Conservation (phyloP, 148 eudicot genomes). For the Spergularia bocconei region DNA sequence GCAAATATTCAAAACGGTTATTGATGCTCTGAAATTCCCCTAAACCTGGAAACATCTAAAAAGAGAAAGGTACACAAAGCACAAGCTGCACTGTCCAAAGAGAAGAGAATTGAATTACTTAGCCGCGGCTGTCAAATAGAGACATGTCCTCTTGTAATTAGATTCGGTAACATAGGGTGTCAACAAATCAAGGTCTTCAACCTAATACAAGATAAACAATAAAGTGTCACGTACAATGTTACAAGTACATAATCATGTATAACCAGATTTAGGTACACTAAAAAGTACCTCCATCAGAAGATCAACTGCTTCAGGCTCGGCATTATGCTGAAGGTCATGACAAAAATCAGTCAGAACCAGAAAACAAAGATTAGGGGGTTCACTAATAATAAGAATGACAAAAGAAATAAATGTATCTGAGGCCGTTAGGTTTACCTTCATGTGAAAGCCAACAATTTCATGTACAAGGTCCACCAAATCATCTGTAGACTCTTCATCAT, state of each 20-base stretch:
- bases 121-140: conserved; percentile 74
- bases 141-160: conserved; percentile 75
- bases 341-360: conserved; percentile 1
- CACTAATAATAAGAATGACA: not conserved
- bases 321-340: conserved; percentile 78
- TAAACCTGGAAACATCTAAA: not conserved
- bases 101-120: conserved; percentile 47
- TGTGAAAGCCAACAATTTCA: conserved; percentile 83
- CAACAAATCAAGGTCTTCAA: conserved; percentile 78
- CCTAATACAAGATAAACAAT: conserved; percentile 36
- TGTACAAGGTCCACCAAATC: conserved; percentile 77
- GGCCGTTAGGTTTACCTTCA: conserved; percentile 57
- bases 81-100: not conserved
- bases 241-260: not conserved
- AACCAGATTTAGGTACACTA: conserved; percentile 3
- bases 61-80: not conserved
- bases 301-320: conserved; percentile 97
- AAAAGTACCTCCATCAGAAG: conserved; percentile 87
- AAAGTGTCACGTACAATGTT: conserved; percentile 5
- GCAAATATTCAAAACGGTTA: not conserved
- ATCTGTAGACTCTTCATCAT: conserved; percentile 54
- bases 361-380: not conserved
- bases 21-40: not conserved
- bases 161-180: conserved; percentile 65
- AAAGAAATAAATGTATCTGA: not conserved